Evolutionary conservation across 495 filamentous ascomycete species (phyloP).

Genomic region (Penicillium paxilli): DNA sequence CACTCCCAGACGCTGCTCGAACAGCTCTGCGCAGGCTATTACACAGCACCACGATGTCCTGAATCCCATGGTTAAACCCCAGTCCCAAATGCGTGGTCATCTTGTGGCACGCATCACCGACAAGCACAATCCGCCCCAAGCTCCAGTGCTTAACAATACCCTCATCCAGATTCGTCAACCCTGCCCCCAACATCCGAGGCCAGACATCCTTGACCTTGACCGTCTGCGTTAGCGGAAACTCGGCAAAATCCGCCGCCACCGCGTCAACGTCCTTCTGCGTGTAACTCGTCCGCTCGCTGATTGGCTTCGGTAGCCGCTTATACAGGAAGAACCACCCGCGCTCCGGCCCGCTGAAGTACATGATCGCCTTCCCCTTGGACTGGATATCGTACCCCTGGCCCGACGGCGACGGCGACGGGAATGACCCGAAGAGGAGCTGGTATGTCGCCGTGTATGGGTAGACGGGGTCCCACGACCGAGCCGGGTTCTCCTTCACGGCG

Average conservation of each 20-base stretch:
- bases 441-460: constrained; percentile 22
- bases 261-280: constrained; percentile 28
- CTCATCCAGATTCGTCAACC: constrained; percentile 23
- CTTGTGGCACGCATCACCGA: constrained; percentile 27
- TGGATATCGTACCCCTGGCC: constrained; percentile 20
- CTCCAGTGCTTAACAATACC: constrained; percentile 26
- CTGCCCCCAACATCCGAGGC: constrained; percentile 5
- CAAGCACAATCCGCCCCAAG: constrained; percentile 24
- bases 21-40: constrained; percentile 23
- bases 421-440: constrained; percentile 24
- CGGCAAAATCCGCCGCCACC: constrained; percentile 24
- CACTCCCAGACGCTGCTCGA: neutral
- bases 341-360: constrained; percentile 22
- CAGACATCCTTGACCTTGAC: constrained; percentile 33
- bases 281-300: constrained; percentile 22
- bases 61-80: constrained; percentile 35
- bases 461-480: constrained; percentile 15
- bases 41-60: constrained; percentile 35
- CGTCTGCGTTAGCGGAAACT: constrained; percentile 20
- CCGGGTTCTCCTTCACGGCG: constrained; percentile 18
- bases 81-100: constrained; percentile 27
- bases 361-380: constrained; percentile 10
- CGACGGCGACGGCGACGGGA: constrained; percentile 18
- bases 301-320: constrained; percentile 27
- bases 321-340: constrained; percentile 37